Percentiles rank a stretch among this genome's conserved stretches.
phyloP scores from a whole-genome alignment of 345 rosid genomes.

The Trapa incisa region DNA sequence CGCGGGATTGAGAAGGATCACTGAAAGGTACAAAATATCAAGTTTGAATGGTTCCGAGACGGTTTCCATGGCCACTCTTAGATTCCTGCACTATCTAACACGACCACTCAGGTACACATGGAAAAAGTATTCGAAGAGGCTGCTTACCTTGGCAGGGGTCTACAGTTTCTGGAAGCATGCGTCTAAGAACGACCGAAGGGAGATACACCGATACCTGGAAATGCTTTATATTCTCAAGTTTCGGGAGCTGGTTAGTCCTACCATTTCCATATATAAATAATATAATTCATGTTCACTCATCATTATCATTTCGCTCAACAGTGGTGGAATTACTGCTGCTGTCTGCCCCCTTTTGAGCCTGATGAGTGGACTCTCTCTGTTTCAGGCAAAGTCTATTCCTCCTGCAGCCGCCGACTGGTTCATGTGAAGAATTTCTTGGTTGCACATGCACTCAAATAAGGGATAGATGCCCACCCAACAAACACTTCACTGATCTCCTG shows the following conservation, averaged over 20 bases:
- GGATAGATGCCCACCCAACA: too few species aligned
- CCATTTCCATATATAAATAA: not conserved
- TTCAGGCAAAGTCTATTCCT: slow-evolving; percentile 32
- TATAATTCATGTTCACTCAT: not conserved
- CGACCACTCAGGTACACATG: slow-evolving; percentile 35
- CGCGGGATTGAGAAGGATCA: slow-evolving; percentile 34
- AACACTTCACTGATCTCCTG: too few species aligned
- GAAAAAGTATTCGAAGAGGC: slow-evolving; percentile 49
- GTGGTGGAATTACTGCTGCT: too few species aligned
- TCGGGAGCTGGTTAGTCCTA: slow-evolving; percentile 34
- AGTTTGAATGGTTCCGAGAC: too few species aligned
- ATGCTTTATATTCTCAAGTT: slow-evolving; percentile 50
- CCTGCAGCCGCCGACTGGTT: slow-evolving; percentile 19
- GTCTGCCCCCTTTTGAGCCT: too few species aligned
- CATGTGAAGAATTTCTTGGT: slow-evolving; percentile 1
- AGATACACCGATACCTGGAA: slow-evolving; percentile 41
- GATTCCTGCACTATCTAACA: not conserved
- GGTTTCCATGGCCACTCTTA: too few species aligned
- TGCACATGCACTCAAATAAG: slow-evolving; percentile 3
- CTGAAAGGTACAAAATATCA: slow-evolving; percentile 23
- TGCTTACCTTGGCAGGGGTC: slow-evolving; percentile 39
- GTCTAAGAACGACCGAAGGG: slow-evolving; percentile 43
- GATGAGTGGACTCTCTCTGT: not conserved
- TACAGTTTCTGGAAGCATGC: slow-evolving; percentile 57
- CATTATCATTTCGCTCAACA: not conserved